Percentiles rank a stretch among this genome's conserved stretches.
These are phyloP conservation scores for Anethum foeniculum DNA, from an alignment of 140 eudicot species.

Conservation along the genomic window DNA sequence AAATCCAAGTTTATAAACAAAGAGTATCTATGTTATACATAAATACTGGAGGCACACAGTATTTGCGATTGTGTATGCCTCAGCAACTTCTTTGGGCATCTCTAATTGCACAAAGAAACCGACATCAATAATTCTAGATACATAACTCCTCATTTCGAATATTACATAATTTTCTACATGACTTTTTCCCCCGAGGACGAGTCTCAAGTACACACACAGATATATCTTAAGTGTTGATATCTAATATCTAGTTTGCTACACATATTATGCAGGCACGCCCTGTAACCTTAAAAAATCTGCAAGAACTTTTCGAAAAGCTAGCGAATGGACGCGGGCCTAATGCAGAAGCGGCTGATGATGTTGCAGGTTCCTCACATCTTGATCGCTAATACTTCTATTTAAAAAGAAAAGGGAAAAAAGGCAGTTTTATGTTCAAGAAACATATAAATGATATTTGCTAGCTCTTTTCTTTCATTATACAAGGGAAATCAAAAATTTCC, in stretches of 20 bases:
- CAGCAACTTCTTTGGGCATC: background rate
- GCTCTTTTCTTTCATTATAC: background rate
- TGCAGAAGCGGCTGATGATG: background rate
- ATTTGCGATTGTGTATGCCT: background rate
- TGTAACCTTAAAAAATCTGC: background rate
- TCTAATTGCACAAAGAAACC: background rate
- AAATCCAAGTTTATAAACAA: background rate
- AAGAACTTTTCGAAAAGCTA: background rate
- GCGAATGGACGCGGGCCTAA: background rate
- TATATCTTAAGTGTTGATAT: background rate
- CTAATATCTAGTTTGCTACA: background rate
- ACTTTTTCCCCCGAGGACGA: background rate
- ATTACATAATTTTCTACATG: background rate
- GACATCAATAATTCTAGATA: background rate
- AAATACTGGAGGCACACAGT: background rate
- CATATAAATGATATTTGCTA: background rate
- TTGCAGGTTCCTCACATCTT: background rate
- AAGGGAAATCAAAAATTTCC: background rate
- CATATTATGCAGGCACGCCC: slow-evolving; percentile 6
- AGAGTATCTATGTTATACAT: background rate
- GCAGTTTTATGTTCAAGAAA: background rate
- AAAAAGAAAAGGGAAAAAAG: too few species aligned
- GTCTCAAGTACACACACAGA: background rate
- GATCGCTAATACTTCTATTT: background rate
- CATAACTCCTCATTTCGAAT: background rate